Evolutionary conservation across 2,329 filamentous ascomycete genomes (phyloP).

Genomic region (Penicillium crustosum): DNA sequence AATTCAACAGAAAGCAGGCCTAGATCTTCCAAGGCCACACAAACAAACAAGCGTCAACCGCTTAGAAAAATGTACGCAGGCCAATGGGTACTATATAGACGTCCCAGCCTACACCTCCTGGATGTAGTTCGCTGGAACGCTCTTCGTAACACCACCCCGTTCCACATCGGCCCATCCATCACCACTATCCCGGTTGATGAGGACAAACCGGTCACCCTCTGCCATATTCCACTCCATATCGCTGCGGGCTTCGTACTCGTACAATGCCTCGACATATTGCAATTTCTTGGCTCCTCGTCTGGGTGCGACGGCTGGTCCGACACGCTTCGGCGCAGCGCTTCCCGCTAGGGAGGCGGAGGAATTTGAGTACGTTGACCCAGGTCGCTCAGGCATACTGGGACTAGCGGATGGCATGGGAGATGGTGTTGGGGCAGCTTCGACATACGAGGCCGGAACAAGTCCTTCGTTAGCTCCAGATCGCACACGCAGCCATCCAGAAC

Average conservation of each 20-base stretch:
- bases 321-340: slow-evolving; percentile 67
- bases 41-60: background rate
- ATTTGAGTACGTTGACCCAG: slow-evolving; percentile 74
- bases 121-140: slow-evolving; percentile 92
- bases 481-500: slow-evolving; percentile 87
- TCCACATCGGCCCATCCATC: slow-evolving; percentile 98
- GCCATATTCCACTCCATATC: slow-evolving; percentile 86
- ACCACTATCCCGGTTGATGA: slow-evolving; percentile 82
- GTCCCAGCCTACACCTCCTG: slow-evolving; percentile 60
- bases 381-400: slow-evolving; percentile 52
- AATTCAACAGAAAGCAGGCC: background rate
- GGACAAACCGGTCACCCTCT: slow-evolving; percentile 87
- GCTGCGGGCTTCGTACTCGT: slow-evolving; percentile 83
- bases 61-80: slow-evolving; percentile 1
- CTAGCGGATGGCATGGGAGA: slow-evolving; percentile 41
- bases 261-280: slow-evolving; percentile 88
- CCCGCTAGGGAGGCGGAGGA: slow-evolving; percentile 67
- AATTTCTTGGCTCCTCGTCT: slow-evolving; percentile 89
- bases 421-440: slow-evolving; percentile 62
- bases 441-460: slow-evolving; percentile 81
- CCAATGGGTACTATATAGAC: slow-evolving; percentile 2
- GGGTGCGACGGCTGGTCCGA: slow-evolving; percentile 88
- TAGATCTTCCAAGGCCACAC: background rate
- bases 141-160: slow-evolving; percentile 79
- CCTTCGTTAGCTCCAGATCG: slow-evolving; percentile 71